Evolutionary conservation across 352 stramenopile species (phyloP), one percentile per base, ranked within the genome.

Genomic region (Globisporangium yorkense): DNA sequence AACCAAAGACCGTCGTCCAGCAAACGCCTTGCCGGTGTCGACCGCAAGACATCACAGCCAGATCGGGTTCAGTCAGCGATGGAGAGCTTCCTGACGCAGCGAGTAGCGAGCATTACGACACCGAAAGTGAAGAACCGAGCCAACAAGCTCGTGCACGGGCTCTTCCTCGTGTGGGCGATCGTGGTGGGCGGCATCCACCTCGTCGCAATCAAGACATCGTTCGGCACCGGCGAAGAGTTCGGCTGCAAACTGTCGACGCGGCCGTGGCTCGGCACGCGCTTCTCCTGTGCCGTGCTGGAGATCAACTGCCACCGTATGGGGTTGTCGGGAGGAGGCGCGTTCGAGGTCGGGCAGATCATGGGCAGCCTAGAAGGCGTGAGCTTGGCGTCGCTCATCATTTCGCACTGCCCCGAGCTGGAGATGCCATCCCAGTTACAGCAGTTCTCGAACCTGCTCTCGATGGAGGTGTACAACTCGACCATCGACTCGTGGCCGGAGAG

Each of bases 401-500:
- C 65, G 48, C 66, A 72, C 33, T 72, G 65, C 35, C 61, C 47
- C 8, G 49, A 54, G 24, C 48, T 75, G 18, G 54, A 44, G 21
- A 51, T 75, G 47, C 65, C 65, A 0, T n/a, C 62, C 21, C 40
- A 49, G 12, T 44, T 75, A 5, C 65, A 70, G 46, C 43, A 51
- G 5, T 75, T 75, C 44, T 64, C 58, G 3, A 54, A 54, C 10
- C 20, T 75, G 20, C 58, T 70, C 37, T 65, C 62, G 7, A 50
- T 75, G 20, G 59, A 72, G 47, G 39, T 75, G n/a, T 75, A 70
- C 56, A 71, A 75, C 47, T 68, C 57, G 41, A 72, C 61, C 5
- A 62, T 75, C 40, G 58, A 62, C 12, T 56, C 51, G 41, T 72
- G 65, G 68, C 35, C 57, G 5, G 31, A 35, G 4, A 59, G 27